These are phyloP conservation scores for Aureobasidium sp. DNA, from an alignment of 2,329 filamentous ascomycete species.

Conservation along the genomic window DNA sequence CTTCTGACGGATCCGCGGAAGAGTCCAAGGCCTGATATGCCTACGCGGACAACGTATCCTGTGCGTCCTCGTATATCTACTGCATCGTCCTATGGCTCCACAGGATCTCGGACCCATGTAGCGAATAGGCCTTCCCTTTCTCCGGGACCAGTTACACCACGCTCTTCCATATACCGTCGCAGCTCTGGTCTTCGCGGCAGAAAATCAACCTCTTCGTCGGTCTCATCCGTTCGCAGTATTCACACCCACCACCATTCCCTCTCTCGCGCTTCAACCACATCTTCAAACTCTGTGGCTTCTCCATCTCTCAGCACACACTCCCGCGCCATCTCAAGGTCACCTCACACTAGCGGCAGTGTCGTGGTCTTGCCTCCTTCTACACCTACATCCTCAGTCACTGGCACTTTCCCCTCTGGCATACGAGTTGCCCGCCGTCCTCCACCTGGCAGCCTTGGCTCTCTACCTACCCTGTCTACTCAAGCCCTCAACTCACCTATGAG, in stretches of 20 bases:
- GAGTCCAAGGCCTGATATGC: conserved; percentile 27
- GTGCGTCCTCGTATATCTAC: conserved; percentile 37
- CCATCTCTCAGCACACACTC: conserved; percentile 20
- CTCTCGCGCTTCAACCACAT: conserved; percentile 90
- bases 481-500: neutral
- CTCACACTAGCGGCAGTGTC: conserved; percentile 12
- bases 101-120: conserved; percentile 25
- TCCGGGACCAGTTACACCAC: conserved; percentile 79
- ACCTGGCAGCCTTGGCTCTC: conserved; percentile 22
- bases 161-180: conserved; percentile 67
- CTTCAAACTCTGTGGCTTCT: conserved; percentile 50
- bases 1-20: neutral
- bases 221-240: conserved; percentile 87
- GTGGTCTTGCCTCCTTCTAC: conserved; percentile 27
- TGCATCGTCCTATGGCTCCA: conserved; percentile 27
- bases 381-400: conserved; percentile 55
- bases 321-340: conserved; percentile 9
- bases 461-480: conserved; percentile 15
- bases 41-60: conserved; percentile 30
- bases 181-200: conserved; percentile 78
- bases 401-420: conserved; percentile 11
- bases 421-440: conserved; percentile 20
- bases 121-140: conserved; percentile 68
- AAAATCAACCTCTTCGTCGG: conserved; percentile 91
- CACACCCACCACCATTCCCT: conserved; percentile 72